These are phyloP conservation scores for Talaromyces rugulosus DNA, from an alignment of 2,329 filamentous ascomycete species.

Conservation along the genomic window DNA sequence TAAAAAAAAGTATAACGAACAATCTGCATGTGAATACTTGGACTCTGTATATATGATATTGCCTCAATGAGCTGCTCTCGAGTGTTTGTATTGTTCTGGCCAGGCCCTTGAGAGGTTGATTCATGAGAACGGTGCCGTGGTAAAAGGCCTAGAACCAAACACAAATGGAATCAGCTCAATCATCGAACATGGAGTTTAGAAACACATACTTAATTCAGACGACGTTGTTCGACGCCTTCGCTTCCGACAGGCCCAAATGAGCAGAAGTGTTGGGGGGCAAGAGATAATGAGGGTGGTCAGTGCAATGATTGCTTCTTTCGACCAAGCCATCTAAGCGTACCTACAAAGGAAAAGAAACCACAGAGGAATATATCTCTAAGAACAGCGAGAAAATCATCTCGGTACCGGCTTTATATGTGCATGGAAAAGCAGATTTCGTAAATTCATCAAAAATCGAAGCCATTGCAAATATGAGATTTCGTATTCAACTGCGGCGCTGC, in stretches of 20 bases:
- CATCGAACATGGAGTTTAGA: neutral
- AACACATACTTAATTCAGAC: neutral
- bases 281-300: neutral
- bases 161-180: neutral
- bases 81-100: neutral
- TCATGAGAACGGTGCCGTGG: neutral
- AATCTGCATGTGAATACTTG: neutral
- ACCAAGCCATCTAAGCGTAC: constrained; percentile 6
- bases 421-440: neutral
- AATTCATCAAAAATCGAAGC: too few species aligned
- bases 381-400: too few species aligned
- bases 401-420: neutral
- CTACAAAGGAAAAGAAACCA: too few species aligned
- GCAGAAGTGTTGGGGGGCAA: neutral
- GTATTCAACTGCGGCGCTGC: neutral
- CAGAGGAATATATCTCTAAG: neutral
- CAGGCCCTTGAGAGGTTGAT: neutral
- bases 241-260: neutral
- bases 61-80: neutral
- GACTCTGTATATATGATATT: neutral
- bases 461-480: too few species aligned
- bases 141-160: neutral
- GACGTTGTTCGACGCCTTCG: neutral
- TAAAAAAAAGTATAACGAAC: neutral
- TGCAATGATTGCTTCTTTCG: neutral